Evolutionary conservation across 2,329 filamentous ascomycete genomes (phyloP), one percentile per base, ranked within the genome.

Genomic region (Alternaria sp.): DNA sequence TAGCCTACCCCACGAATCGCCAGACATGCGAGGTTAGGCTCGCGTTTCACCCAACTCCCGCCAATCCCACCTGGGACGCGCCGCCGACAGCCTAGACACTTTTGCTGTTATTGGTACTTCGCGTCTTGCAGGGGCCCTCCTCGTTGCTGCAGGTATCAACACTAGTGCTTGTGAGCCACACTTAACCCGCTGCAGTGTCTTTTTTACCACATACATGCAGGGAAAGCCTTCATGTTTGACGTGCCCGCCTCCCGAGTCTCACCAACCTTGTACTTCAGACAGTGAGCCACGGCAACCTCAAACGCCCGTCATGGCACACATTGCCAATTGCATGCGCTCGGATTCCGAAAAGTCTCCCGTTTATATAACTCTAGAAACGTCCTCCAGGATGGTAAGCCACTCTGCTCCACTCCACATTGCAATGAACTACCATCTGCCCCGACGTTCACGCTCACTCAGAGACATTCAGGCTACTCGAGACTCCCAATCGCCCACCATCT

Each of bases 321-420:
- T 82, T 71, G 78, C 80, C 74, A 80, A 79, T 76, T 81, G 79
- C 77, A 79, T 81, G 68, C 77, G 79, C 58, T 74, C 68, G 46
- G 72, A 72, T 56, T 71, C 72, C 69, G 71, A 75, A 59, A 75
- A 69, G 61, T 70, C 72, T 55, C 71, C 71, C 63, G 70, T 78
- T 78, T 80, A 79, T 79, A 80, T 80, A 79, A 68, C 69, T 51
- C 67, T 72, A 58, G 78, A 78, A 77, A 75, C 77, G 63, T 75
- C 78, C 72, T 68, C 68, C 65, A 74, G 63, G 30, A 69, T 59
- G 53, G 77, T 79, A 76, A 76, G 76, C 77, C 60, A 10, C 33
- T 41, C 45, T 20, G 56, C 61, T 60, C 64, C 65, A 49, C 67
- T 59, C 61, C 56, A 64, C 66, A 58, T 53, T 64, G 66, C 67